Percentiles rank a stretch among this genome's conserved stretches.
These are phyloP conservation scores for Plasmodium adleri DNA, from an alignment of 169 alveolate species.

Conservation along the genomic window DNA sequence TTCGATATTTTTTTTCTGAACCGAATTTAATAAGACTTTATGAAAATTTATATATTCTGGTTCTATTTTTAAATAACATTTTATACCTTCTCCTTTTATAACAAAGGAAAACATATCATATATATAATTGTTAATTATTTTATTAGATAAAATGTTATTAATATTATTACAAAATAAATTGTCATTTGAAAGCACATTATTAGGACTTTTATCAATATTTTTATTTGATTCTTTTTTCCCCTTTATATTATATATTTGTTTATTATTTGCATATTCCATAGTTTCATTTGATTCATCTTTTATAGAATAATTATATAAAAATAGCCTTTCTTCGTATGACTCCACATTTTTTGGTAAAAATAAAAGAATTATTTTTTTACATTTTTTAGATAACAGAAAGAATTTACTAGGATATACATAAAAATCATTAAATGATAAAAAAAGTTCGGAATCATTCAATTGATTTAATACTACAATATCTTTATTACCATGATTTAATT, in stretches of 20 bases:
- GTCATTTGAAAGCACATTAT: background rate
- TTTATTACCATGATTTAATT: background rate
- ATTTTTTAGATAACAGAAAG: conserved; percentile 42
- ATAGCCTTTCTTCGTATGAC: conserved; percentile 27
- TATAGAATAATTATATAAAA: conserved; percentile 31
- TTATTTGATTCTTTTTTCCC: conserved; percentile 2
- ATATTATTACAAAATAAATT: conserved; percentile 15
- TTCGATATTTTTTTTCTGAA: conserved; percentile 40
- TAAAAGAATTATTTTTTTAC: conserved; percentile 48
- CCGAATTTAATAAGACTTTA: conserved; percentile 47
- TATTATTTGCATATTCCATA: background rate
- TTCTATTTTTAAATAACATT: conserved; percentile 37
- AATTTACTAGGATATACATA: conserved; percentile 57
- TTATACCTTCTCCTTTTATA: conserved; percentile 63
- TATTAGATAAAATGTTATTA: conserved; percentile 6
- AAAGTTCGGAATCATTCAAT: background rate
- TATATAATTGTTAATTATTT: conserved; percentile 17
- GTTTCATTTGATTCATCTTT: background rate
- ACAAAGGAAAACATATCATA: conserved; percentile 41
- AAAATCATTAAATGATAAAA: conserved; percentile 45
- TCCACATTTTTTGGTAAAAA: conserved; percentile 38
- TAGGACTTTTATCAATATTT: background rate
- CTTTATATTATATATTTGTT: background rate
- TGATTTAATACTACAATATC: background rate
- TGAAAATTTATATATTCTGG: conserved; percentile 45